These are phyloP conservation scores for Solanum arcanum DNA, from an alignment of 257 asterid species.

Conservation along the genomic window DNA sequence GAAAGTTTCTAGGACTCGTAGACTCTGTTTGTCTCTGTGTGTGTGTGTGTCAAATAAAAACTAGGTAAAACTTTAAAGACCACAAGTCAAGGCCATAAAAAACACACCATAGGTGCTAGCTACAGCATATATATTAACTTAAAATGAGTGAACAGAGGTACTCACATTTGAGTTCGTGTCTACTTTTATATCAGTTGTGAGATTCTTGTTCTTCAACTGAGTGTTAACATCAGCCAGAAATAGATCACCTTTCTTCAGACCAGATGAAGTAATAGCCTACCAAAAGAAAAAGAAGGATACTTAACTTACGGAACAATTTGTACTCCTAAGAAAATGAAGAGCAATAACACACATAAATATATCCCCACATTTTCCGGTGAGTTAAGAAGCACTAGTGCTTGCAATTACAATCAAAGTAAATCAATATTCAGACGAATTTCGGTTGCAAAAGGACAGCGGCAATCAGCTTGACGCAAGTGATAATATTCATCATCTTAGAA, in stretches of 20 bases:
- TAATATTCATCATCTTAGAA: background rate
- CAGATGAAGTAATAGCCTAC: background rate
- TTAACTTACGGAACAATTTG: background rate
- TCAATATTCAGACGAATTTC: background rate
- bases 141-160: background rate
- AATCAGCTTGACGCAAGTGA: background rate
- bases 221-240: background rate
- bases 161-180: background rate
- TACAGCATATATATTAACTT: background rate
- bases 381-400: background rate
- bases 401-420: background rate
- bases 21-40: background rate
- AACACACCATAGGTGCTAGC: background rate
- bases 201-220: background rate
- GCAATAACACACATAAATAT: background rate
- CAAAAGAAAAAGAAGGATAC: background rate
- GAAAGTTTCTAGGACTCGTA: background rate
- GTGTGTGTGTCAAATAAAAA: background rate
- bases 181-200: background rate
- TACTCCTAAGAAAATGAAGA: background rate
- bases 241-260: constrained; percentile 1
- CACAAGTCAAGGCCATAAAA: background rate
- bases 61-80: background rate
- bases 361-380: background rate
- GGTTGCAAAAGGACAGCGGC: background rate